Conservation (phyloP, 139 green algal genomes). For the Picochlorum sp. region DNA sequence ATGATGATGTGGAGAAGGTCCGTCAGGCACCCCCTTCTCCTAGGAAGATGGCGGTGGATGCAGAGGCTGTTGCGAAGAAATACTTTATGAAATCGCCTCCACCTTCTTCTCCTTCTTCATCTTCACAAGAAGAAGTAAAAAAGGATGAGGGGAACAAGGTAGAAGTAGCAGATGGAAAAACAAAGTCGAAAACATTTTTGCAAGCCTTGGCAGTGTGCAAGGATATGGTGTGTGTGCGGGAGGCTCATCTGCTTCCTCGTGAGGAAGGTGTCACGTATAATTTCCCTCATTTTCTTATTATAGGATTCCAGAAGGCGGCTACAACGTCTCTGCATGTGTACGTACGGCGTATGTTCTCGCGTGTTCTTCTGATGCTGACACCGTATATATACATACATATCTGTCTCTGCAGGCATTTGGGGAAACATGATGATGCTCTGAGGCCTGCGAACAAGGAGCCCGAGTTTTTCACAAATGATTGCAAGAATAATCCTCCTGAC, state of each 20-base stretch:
- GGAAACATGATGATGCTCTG: constrained; percentile 1
- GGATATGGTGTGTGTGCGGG: constrained; percentile 4
- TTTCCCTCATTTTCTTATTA: constrained; percentile 16
- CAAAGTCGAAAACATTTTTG: background rate
- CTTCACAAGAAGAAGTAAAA: too few species aligned
- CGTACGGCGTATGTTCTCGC: background rate
- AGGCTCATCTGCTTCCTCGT: background rate
- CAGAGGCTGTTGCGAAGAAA: background rate
- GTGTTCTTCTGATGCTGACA: background rate
- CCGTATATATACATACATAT: too few species aligned
- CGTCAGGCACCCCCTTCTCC: background rate
- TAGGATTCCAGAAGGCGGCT: constrained; percentile 11
- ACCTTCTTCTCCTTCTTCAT: background rate
- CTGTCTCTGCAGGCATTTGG: background rate
- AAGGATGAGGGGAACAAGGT: background rate
- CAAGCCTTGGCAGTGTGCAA: constrained; percentile 5
- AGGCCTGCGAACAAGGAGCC: constrained; percentile 9
- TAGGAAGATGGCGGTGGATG: background rate
- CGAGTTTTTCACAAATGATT: constrained; percentile 9
- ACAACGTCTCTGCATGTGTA: constrained; percentile 8
- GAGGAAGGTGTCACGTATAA: background rate
- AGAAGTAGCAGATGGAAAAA: too few species aligned
- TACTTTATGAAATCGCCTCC: background rate
- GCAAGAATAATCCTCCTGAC: constrained; percentile 8
- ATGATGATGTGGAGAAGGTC: background rate